Evolutionary conservation across 495 filamentous ascomycete species (phyloP).

Genomic region (Aspergillus wentii): DNA sequence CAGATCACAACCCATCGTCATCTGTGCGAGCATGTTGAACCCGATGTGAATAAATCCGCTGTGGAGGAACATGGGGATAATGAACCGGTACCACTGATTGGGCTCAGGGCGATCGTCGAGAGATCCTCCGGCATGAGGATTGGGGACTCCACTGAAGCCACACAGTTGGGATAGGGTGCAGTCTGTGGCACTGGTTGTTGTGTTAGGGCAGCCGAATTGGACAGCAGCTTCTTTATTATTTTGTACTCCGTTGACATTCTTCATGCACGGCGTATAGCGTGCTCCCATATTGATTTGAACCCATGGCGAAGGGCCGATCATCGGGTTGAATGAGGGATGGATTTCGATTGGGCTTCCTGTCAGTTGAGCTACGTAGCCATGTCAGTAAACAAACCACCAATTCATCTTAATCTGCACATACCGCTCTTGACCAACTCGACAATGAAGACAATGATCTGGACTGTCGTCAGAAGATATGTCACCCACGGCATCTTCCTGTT

Average conservation of each 20-base stretch:
- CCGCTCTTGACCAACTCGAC: constrained; percentile 79
- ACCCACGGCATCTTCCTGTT: constrained; percentile 69
- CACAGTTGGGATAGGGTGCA: constrained; percentile 78
- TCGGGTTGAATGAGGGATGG: constrained; percentile 83
- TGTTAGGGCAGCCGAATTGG: constrained; percentile 71
- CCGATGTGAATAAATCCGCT: constrained; percentile 89
- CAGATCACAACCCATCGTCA: constrained; percentile 85
- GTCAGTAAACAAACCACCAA: constrained; percentile 5
- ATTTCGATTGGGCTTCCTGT: constrained; percentile 72
- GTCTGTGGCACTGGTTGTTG: constrained; percentile 50
- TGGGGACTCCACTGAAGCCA: constrained; percentile 69
- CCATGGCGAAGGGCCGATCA: constrained; percentile 90
- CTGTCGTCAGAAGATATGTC: constrained; percentile 70
- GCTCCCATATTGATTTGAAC: constrained; percentile 96
- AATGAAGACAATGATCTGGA: constrained; percentile 86
- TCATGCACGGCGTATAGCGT: constrained; percentile 92
- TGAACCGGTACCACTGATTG: constrained; percentile 96
- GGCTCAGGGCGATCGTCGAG: constrained; percentile 51
- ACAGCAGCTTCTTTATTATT: constrained; percentile 45
- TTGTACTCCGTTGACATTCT: constrained; percentile 65
- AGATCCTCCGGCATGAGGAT: constrained; percentile 41
- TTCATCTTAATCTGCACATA: constrained; percentile 32
- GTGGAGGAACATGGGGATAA: constrained; percentile 91
- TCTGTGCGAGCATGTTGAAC: constrained; percentile 89
- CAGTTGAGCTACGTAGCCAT: constrained; percentile 25